Conservation (phyloP, 306 rosid genomes). For the Castanopsis chinensis region DNA sequence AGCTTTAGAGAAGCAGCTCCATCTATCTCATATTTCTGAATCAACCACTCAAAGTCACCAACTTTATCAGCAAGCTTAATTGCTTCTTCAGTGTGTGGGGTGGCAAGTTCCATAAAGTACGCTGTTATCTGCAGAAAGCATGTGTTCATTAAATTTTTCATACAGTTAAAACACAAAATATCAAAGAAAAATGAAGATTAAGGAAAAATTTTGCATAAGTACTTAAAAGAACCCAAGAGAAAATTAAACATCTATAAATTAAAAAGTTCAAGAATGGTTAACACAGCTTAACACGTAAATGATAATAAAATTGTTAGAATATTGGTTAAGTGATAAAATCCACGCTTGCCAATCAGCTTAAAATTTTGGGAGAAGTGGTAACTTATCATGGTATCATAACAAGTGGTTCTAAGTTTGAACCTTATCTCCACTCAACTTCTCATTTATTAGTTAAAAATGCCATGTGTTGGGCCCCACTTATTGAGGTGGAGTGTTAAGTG, state of each 20-base stretch:
- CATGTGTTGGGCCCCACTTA: too few relatives aligned
- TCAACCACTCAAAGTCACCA: slow-evolving; percentile 96
- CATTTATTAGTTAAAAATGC: background rate
- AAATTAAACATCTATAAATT: slow-evolving; percentile 10
- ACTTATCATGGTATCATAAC: too few relatives aligned
- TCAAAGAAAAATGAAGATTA: background rate
- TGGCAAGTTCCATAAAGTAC: slow-evolving; percentile 94
- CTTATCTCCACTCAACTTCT: too few relatives aligned
- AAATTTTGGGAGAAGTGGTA: background rate
- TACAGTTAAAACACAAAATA: background rate
- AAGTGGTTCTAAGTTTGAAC: too few relatives aligned
- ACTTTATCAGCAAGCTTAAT: slow-evolving; percentile 94
- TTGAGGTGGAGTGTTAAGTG: too few relatives aligned
- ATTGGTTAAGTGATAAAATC: too few relatives aligned
- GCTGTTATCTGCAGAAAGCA: slow-evolving; percentile 61
- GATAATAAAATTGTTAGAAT: background rate
- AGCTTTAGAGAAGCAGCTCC: slow-evolving; percentile 89
- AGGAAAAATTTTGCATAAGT: background rate
- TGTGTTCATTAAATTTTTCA: background rate
- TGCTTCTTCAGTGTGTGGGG: slow-evolving; percentile 88
- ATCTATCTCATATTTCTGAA: slow-evolving; percentile 92
- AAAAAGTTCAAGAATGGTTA: background rate
- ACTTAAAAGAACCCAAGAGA: slow-evolving; percentile 9
- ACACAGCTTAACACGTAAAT: background rate
- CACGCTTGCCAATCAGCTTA: background rate